Evolutionary conservation across 2,329 filamentous ascomycete species (phyloP), one percentile per base, ranked within the genome.

Genomic region (Pseudogymnoascus sp.): DNA sequence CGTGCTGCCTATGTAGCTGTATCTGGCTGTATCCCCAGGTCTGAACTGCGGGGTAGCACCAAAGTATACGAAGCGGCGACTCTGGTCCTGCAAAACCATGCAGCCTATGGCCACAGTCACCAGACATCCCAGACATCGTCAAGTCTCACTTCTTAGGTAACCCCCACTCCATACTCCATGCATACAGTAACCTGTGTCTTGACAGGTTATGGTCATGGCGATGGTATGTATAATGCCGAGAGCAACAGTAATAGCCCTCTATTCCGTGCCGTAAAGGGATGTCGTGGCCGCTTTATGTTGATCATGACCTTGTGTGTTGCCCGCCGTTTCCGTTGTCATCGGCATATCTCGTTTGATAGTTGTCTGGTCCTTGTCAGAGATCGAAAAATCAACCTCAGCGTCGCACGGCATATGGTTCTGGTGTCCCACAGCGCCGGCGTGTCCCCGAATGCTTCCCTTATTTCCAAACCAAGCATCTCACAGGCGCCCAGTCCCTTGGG

Each of bases 11-110:
- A 31, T 28, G 46, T 16, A 16, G 46, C 26, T 53, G 46, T 50
- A 28, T 50, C 24, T 8, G 43, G 43, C 4, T 19, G 43, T 31
- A 53, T 31, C 19, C 26, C 14, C 46, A 53, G 24, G 46, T 53
- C 26, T 53, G 26, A 53, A 53, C 46, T 53, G 46, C 46, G 46
- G 46, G 46, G 46, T 53, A 53, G 24, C 24, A 53, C 46, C 46
- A 14, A 53, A 28, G 26, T 31, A 11, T 53, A 11, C 46, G 14
- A 19, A 53, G 24, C 46, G 14, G 7, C 46, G 46, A 31, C 46
- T 53, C 24, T 31, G 24, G 46, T 16, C 46, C 46, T 53, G 24
- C 46, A 53, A 53, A 53, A 11, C 19, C 46, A 31, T 53, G 46
- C 46, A 53, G 1, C 31, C 10, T 28, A 16, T n/a, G 26, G 46